Conservation (phyloP, 257 asterid genomes). For the Lithospermum erythrorhizon region DNA sequence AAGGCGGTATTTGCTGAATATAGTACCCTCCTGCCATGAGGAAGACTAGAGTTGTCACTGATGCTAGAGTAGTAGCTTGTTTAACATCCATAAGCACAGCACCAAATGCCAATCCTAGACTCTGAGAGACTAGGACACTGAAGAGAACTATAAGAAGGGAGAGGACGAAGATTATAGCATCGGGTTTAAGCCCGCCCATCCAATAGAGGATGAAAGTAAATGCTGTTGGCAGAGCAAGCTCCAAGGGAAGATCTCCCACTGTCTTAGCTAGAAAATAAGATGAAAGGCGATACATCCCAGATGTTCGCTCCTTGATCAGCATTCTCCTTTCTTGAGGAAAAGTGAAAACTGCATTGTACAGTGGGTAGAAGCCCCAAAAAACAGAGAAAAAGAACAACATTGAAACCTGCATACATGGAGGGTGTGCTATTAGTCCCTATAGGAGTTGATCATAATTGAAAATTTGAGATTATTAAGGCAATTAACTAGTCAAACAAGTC, state of each 20-base stretch:
- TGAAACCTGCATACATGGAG: no score
- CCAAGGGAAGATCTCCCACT: slow-evolving; percentile 83
- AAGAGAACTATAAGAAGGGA: slow-evolving; percentile 72
- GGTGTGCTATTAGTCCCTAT: no score
- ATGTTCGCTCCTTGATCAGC: slow-evolving; percentile 84
- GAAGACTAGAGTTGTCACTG: slow-evolving; percentile 82
- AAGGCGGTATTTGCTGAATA: slow-evolving; percentile 72
- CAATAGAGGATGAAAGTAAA: slow-evolving; percentile 86
- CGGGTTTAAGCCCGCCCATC: slow-evolving; percentile 97
- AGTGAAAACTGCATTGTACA: slow-evolving; percentile 91
- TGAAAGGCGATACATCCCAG: slow-evolving; percentile 94
- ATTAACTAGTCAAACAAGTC: background rate
- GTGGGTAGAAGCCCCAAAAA: slow-evolving; percentile 98
- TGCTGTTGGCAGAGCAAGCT: slow-evolving; percentile 88
- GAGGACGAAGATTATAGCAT: slow-evolving; percentile 61
- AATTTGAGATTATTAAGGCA: no score
- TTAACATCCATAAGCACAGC: slow-evolving; percentile 93
- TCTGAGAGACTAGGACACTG: slow-evolving; percentile 91
- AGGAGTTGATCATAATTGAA: no score
- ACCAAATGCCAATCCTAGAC: slow-evolving; percentile 84
- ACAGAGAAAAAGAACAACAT: slow-evolving; percentile 37
- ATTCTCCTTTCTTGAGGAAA: slow-evolving; percentile 90
- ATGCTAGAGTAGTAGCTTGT: slow-evolving; percentile 89
- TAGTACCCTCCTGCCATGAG: slow-evolving; percentile 96
- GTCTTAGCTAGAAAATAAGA: slow-evolving; percentile 84